Conservation (phyloP, 2,329 filamentous ascomycete genomes). For the Aspergillus brasiliensis region DNA sequence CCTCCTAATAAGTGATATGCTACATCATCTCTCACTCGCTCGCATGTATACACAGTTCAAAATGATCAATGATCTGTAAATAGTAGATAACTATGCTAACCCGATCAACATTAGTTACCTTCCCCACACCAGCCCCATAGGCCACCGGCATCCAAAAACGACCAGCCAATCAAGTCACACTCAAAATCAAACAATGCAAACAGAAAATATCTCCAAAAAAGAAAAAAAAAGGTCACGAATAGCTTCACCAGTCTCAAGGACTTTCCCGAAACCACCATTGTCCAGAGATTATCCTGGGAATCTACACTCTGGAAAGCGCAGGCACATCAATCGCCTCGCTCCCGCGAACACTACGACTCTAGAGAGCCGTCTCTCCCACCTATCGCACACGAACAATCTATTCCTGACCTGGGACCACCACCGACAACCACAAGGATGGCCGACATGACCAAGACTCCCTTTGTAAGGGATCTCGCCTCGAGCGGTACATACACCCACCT, state of each 20-base stretch:
- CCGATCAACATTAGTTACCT: neutral
- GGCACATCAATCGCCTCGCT: neutral
- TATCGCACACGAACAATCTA: neutral
- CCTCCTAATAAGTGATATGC: no score
- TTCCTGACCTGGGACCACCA: neutral
- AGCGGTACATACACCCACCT: constrained; percentile 61
- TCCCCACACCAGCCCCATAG: constrained; percentile 4
- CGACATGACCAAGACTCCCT: constrained; percentile 60
- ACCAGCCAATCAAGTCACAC: constrained; percentile 13
- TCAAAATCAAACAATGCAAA: constrained; percentile 9
- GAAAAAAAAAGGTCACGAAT: constrained; percentile 11
- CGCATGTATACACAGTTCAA: no score
- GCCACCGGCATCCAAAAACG: neutral
- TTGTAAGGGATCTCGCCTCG: constrained; percentile 80
- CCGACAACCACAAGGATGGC: constrained; percentile 26
- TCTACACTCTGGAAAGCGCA: neutral
- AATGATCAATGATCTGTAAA: no score
- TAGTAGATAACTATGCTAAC: neutral
- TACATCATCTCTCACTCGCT: no score
- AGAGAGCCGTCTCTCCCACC: neutral
- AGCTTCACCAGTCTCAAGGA: constrained; percentile 3
- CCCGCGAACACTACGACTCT: neutral
- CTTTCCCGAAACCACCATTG: neutral
- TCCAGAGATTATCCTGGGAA: neutral
- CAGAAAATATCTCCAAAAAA: constrained; percentile 11